Percentiles rank a stretch among this genome's conserved stretches.
Evolutionary conservation across 2,329 filamentous ascomycete species (phyloP).

Genomic region (Trichoderma cornu-damae): DNA sequence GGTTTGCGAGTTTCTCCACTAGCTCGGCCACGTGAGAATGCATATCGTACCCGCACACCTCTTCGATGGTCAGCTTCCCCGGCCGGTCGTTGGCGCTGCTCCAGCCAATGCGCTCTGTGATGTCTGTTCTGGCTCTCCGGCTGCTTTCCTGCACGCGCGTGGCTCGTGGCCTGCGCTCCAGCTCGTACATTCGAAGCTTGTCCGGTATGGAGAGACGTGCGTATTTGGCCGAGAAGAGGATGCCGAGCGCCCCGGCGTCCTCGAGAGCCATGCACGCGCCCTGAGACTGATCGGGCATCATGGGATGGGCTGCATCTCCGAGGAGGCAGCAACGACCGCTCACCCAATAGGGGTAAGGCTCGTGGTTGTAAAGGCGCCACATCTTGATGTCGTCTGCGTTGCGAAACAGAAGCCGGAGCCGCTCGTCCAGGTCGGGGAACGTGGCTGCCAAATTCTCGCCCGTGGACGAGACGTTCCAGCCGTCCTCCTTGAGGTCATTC

Average conservation of each 20-base stretch:
- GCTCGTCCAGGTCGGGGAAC: conserved; percentile 52
- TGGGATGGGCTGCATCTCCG: conserved; percentile 61
- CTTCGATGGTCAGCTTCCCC: conserved; percentile 56
- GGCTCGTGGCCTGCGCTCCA: conserved; percentile 45
- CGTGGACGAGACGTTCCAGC: conserved; percentile 48
- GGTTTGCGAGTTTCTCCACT: not conserved
- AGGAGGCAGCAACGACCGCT: conserved; percentile 47
- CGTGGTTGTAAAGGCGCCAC: conserved; percentile 47
- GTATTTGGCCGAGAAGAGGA: conserved; percentile 45
- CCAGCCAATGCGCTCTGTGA: conserved; percentile 37
- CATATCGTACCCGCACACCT: conserved; percentile 53
- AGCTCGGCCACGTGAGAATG: conserved; percentile 24
- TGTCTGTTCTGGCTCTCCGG: conserved; percentile 48
- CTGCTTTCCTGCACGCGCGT: conserved; percentile 48
- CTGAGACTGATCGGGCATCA: conserved; percentile 63
- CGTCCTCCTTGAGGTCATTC: conserved; percentile 52
- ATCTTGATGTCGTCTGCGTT: conserved; percentile 57
- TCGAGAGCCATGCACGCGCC: conserved; percentile 63
- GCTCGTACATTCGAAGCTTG: conserved; percentile 43
- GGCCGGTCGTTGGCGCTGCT: conserved; percentile 42
- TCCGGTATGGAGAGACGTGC: conserved; percentile 39
- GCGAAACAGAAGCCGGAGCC: conserved; percentile 48
- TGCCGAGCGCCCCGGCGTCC: conserved; percentile 55
- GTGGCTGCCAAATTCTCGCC: conserved; percentile 52
- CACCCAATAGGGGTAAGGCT: conserved; percentile 49